Evolutionary conservation across 768 basidiomycete genomes (phyloP), one percentile per base, ranked within the genome.

Genomic region (Russula earlei): DNA sequence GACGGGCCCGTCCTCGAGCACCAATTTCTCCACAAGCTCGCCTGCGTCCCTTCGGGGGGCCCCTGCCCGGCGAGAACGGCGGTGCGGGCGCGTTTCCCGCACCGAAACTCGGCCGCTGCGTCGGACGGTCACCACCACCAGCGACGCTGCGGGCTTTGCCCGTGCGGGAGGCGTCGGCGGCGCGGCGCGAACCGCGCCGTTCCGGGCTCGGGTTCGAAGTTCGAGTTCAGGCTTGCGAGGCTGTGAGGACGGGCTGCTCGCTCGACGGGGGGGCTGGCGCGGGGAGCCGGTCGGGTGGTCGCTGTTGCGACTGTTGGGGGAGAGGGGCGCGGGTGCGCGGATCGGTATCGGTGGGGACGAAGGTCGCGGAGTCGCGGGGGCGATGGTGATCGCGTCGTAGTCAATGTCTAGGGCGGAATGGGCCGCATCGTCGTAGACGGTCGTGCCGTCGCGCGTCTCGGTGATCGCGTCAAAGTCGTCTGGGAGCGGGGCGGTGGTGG

Each of bases 391-490:
- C 27, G 10, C 52, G 43, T 62, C 61, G 41, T 62, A 61, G 52
- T 62, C 59, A 6, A 60, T 54, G 2, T 43, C 61, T n/a, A 60
- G 52, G 33, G 47, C 60, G 1, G 61, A 61, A 19, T 62, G 45
- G 37, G 27, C 22, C 5, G 50, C n/a, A 5, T 60, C 58, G 37
- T 56, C 55, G 27, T 56, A 55, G 11, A 61, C 37, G 12, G 59
- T 62, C 45, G 61, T 54, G 42, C 48, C 34, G 20, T 55, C 58
- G 38, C 59, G 61, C 17, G 61, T 60, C 27, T 41, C 55, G 3
- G 70, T 71, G 48, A 65, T 60, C 27, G 69, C 73, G 59, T 76
- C 74, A 49, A 74, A 75, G 54, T 75, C 69, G 47, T 75, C 73
- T 36, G 70, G 67, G 31, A 72, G 67, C 12, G 73, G 71, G 20